phyloP scores from a whole-genome alignment of 2,329 filamentous ascomycete genomes.

The Scedosporium apiospermum region DNA sequence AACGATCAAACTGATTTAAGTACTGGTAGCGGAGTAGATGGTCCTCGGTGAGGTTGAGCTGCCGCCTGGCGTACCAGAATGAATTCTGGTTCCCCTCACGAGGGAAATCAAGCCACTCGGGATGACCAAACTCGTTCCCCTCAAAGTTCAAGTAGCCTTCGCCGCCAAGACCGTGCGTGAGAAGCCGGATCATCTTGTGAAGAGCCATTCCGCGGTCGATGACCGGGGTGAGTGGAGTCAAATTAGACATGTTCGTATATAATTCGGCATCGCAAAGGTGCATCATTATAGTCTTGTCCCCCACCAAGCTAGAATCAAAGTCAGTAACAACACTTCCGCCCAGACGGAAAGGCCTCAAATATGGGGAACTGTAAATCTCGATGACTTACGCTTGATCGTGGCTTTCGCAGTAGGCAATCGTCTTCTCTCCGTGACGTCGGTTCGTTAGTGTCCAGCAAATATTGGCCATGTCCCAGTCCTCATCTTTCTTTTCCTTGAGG shows the following conservation, averaged over 20 bases:
- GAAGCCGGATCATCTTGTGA: constrained; percentile 94
- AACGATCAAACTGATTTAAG: constrained; percentile 86
- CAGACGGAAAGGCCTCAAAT: neutral
- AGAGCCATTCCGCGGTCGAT: constrained; percentile 87
- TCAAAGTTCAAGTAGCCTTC: constrained; percentile 98
- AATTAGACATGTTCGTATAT: constrained; percentile 92
- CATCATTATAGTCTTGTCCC: constrained; percentile 96
- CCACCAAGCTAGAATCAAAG: constrained; percentile 58
- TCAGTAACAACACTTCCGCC: constrained; percentile 13
- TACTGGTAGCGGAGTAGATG: constrained; percentile 75
- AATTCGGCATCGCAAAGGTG: constrained; percentile 95
- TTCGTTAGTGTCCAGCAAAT: constrained; percentile 87
- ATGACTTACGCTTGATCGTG: constrained; percentile 87
- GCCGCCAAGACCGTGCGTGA: constrained; percentile 85
- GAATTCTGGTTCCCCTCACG: constrained; percentile 87
- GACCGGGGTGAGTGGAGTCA: constrained; percentile 74
- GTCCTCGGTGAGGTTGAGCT: constrained; percentile 89
- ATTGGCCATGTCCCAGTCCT: constrained; percentile 82
- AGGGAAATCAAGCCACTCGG: constrained; percentile 98
- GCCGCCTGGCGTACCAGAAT: constrained; percentile 88
- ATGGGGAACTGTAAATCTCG: constrained; percentile 10
- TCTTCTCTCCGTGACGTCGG: constrained; percentile 91
- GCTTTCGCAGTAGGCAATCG: constrained; percentile 93
- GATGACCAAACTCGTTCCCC: constrained; percentile 97
- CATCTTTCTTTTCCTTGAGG: constrained; percentile 83